Base-by-base conservation (phyloP, 345 rosid genomes). In the Gossypium thurberi region DNA sequence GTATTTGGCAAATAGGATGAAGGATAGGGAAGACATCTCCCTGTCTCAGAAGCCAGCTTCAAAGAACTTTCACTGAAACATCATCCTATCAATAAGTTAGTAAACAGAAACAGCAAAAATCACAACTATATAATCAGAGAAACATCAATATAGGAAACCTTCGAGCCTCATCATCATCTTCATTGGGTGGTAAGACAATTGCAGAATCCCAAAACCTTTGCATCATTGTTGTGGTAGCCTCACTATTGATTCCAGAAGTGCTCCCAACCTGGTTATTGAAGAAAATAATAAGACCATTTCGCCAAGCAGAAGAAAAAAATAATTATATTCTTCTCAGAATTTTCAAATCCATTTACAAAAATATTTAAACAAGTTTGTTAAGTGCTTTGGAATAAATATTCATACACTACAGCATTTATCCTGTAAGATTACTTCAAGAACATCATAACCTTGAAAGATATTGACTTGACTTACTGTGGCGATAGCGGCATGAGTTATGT, bases 131-230 rank as follows among this genome's bases (percentile, higher is more conserved):
- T 57, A 58, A 51, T 4, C 28, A 74, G 55, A 57, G 64, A 23
- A 65, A 64, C 11, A 63, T 50, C 66, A 70, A 71, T 75, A 61
- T 3, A 76, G 69, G 44, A 66, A 69, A 95, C 99, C 99, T 93
- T 56, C 87, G 85, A 1, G 89, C 65, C 20, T 96, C 99, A 10
- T 95, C 99, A 2, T 93, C 97, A 0, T 91, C 98, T 57, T 88
- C 99, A 70, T 81, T 60, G 52, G 92, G 91, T 82, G 91, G 86
- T 69, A 87, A 72, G 37, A 88, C 88, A 91, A 93, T 86, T 67
- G 98, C 97, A 55, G 99, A 93, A 85, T 96, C 99, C 98, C 99
- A 96, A 86, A 96, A 96, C 82, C 85, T 96, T 71, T 96, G 98
- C 97, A 93, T 93, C 98, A 96, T 85, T 13, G 93, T 76, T 89